Evolutionary conservation across 495 filamentous ascomycete genomes (phyloP), one percentile per base, ranked within the genome.

Genomic region (Xylaria telfairii): DNA sequence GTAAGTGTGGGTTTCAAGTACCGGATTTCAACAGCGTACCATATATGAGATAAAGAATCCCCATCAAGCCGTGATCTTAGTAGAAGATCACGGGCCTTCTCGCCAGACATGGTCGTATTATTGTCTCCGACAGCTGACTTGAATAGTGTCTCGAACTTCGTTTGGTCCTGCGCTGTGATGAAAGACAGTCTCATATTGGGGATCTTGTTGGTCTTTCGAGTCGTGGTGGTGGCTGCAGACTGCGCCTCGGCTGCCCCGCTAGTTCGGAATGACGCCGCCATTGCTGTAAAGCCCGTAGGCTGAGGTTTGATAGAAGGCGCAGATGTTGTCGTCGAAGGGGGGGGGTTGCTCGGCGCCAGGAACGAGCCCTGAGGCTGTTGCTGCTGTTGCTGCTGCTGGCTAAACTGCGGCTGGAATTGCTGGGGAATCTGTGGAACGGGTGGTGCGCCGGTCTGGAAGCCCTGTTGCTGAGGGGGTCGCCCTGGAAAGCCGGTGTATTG

Each of bases 141-240:
- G 83, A 99, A 99, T 10, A 99, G 84, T 71, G 97, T 94, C 85
- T 99, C 96, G 75, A 99, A 99, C 81, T 96, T 97, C 68, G 95
- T 91, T 79, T 99, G 96, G 76, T 99, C 96, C 72, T 92, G 90
- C 28, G 92, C 94, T 1, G 96, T 98, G 67, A 99, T 95, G 75
- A 98, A 99, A 7, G 94, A 97, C 54, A 99, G 84, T 57, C 96
- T 86, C 67, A 98, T 96, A 76, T 92, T 98, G n/a, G 96, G 96
- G 61, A 99, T 97, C 81, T 90, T 95, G 34, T 83, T 85, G 6
- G 73, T 70, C 70, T 79, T 83, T 26, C 86, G 80, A 24, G 86
- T 70, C 71, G 81, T 71, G 63, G 80, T 79, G 28, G 83, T 79
- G 74, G 85, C 84, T 53, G 47, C 34, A 3, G 91, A 83, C 65